These are phyloP conservation scores for Kurtzmaniella quercitrusa DNA, from an alignment of 1,139 yeast species.

Conservation along the genomic window DNA sequence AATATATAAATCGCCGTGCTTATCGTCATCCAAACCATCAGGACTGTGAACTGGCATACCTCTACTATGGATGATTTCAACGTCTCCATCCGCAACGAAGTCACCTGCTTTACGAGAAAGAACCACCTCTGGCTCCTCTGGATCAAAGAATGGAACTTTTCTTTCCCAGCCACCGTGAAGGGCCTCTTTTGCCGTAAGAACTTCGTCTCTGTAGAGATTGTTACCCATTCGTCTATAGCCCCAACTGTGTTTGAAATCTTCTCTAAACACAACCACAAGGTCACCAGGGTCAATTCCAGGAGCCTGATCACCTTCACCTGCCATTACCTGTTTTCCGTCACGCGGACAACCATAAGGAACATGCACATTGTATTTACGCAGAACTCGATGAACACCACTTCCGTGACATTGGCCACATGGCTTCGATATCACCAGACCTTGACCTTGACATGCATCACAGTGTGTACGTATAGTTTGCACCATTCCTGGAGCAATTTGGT, in stretches of 20 bases:
- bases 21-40: conserved; percentile 35
- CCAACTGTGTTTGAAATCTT: conserved; percentile 53
- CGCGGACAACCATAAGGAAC: conserved; percentile 70
- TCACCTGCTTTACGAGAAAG: conserved; percentile 50
- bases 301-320: conserved; percentile 78
- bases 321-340: conserved; percentile 52
- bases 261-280: conserved; percentile 55
- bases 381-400: conserved; percentile 52
- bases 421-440: conserved; percentile 61
- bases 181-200: conserved; percentile 69
- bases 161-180: conserved; percentile 77
- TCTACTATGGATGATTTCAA: conserved; percentile 63
- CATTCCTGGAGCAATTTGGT: conserved; percentile 89
- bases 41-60: conserved; percentile 74
- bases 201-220: conserved; percentile 78
- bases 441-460: conserved; percentile 80
- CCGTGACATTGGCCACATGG: conserved; percentile 74
- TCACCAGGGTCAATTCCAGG: conserved; percentile 87
- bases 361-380: conserved; percentile 57
- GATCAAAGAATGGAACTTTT: conserved; percentile 61
- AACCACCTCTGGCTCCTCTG: conserved; percentile 42
- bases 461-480: conserved; percentile 75
- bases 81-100: conserved; percentile 59
- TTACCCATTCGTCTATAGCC: conserved; percentile 82
- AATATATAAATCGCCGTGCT: conserved; percentile 71